Conservation (phyloP, 164 flowering plant genomes). For the Stephania japonica region DNA sequence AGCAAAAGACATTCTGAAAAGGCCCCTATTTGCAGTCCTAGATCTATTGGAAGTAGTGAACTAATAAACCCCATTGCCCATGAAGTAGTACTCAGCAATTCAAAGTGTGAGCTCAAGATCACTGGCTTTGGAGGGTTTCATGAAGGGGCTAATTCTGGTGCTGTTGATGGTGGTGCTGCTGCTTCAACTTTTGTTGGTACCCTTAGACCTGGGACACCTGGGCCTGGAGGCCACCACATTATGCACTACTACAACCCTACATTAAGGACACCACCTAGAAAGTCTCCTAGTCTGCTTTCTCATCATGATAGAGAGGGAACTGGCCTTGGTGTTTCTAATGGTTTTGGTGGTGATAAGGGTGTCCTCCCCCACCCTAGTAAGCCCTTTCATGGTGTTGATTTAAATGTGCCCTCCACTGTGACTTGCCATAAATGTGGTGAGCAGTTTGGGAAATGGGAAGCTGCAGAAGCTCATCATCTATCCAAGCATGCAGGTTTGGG, state of each 20-base stretch:
- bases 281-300: conserved; percentile 30
- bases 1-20: conserved; percentile 79
- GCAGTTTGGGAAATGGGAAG: conserved; percentile 83
- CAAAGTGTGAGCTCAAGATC: conserved; percentile 90
- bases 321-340: conserved; percentile 26
- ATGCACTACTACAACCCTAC: conserved; percentile 47
- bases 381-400: conserved; percentile 35
- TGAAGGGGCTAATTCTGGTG: conserved; percentile 20
- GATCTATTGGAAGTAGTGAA: conserved; percentile 96
- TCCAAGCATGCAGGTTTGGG: conserved; percentile 89
- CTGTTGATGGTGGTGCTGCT: conserved; percentile 23
- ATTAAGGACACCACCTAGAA: conserved; percentile 44
- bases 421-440: conserved; percentile 92
- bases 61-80: conserved; percentile 91
- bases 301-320: conserved; percentile 39
- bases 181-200: conserved; percentile 73
- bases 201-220: conserved; percentile 90
- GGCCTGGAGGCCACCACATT: conserved; percentile 70
- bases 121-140: conserved; percentile 49
- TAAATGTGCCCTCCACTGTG: conserved; percentile 38
- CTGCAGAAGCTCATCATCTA: conserved; percentile 87
- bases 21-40: conserved; percentile 88
- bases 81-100: conserved; percentile 81
- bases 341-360: conserved; percentile 18
- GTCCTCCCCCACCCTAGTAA: conserved; percentile 25